These are phyloP conservation scores for Suhomyces taliae DNA, from an alignment of 1,139 yeast species.

Conservation along the genomic window DNA sequence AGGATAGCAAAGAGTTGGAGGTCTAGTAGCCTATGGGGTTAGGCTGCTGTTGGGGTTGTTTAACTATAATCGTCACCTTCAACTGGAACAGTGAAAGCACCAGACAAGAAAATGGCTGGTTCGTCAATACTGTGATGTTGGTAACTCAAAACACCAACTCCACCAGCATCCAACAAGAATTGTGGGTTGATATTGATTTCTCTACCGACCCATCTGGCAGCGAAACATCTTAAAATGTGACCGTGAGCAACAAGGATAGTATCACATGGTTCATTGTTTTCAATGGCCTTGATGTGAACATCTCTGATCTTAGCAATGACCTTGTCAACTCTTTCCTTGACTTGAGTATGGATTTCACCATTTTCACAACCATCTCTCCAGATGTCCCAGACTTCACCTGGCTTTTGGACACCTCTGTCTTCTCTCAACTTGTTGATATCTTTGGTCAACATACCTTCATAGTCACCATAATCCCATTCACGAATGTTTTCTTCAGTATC, in stretches of 20 bases:
- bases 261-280: slow-evolving; percentile 59
- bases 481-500: slow-evolving; percentile 67
- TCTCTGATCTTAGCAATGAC: slow-evolving; percentile 62
- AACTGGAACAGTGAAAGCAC: slow-evolving; percentile 74
- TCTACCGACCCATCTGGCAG: slow-evolving; percentile 78
- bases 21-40: no score
- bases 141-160: slow-evolving; percentile 88
- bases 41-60: no score
- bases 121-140: slow-evolving; percentile 82
- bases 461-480: slow-evolving; percentile 97
- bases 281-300: slow-evolving; percentile 62
- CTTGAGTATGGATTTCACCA: slow-evolving; percentile 71
- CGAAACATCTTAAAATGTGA: slow-evolving; percentile 85
- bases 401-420: slow-evolving; percentile 55
- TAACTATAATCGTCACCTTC: slow-evolving; percentile 36
- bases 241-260: slow-evolving; percentile 89
- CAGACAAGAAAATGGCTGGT: slow-evolving; percentile 81
- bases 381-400: slow-evolving; percentile 64
- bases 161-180: slow-evolving; percentile 89
- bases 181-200: slow-evolving; percentile 67
- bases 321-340: slow-evolving; percentile 67
- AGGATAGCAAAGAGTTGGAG: no score
- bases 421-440: slow-evolving; percentile 64
- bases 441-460: slow-evolving; percentile 76
- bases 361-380: slow-evolving; percentile 94